Evolutionary conservation across 2,329 filamentous ascomycete genomes (phyloP), one percentile per base, ranked within the genome.

Genomic region (Tolypocladium tropicale): DNA sequence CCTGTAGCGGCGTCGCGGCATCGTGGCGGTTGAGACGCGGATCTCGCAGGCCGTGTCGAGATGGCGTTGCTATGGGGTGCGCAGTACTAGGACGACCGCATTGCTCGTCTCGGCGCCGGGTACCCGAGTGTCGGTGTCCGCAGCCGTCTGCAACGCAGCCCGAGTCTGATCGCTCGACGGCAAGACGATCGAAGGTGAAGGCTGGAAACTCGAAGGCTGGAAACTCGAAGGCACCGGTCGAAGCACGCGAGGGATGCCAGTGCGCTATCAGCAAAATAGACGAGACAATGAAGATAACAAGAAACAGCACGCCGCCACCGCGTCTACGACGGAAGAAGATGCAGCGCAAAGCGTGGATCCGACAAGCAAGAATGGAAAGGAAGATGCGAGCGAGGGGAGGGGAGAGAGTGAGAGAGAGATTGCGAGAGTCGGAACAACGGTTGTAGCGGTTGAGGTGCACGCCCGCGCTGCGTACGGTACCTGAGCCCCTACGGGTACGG

Each of bases 1-100:
- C 57, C 84, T 79, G 64, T 85, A 85, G 66, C 83, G 76, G 63
- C 85, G 76, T 53, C 84, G 80, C 57, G 81, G 69, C 78, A 86
- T 83, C 63, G 64, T 69, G 61, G 54, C 30, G 43, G 54, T 14
- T 32, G 23, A 33, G 23, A 30, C 25, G 46, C 46, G 46, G 28
- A 32, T 32, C 28, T 32, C 46, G 14, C n/a, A 33, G 46, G 28
- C 46, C 28, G 18, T n/a, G 28, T 49, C 46, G 46, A 50, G 46
- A n/a, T 30, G 7, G 46, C 46, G 28, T 21, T 49, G 46, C 46
- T 12, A 32, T 9, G 25, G 28, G 28, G 18, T n/a, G 46, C 6
- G 46, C 46, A 32, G 46, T 49, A 25, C 18, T 21, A 32, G 4
- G 46, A 30, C 10, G 46, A 18, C 46, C 46, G 46, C 46, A 49